phyloP scores from a whole-genome alignment of 257 asterid genomes.

The Solanum chaucha region DNA sequence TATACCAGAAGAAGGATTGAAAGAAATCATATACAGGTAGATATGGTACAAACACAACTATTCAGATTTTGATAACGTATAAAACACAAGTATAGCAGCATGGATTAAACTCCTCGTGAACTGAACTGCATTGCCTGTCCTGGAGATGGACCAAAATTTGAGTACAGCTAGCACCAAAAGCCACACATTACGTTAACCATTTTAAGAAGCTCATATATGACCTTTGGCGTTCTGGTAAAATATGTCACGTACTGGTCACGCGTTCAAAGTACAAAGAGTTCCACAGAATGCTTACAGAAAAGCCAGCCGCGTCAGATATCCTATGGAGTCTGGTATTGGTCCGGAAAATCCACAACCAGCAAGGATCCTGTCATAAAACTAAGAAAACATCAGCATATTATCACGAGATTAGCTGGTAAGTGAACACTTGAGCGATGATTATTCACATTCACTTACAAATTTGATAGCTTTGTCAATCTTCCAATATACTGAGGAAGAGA shows the following conservation, averaged over 20 bases:
- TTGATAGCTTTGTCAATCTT: slow-evolving; percentile 38
- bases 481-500: slow-evolving; percentile 54
- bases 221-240: background rate
- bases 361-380: slow-evolving; percentile 40
- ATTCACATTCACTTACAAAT: slow-evolving; percentile 49
- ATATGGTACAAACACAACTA: background rate
- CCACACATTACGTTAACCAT: background rate
- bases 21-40: background rate
- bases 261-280: background rate
- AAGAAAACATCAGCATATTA: background rate
- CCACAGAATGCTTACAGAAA: slow-evolving; percentile 48
- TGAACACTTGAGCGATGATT: background rate
- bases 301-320: slow-evolving; percentile 42
- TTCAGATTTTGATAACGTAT: background rate
- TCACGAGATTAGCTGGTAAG: background rate
- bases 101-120: background rate
- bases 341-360: slow-evolving; percentile 76
- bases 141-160: background rate
- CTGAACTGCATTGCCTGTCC: background rate
- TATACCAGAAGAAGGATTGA: background rate
- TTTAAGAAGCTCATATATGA: background rate
- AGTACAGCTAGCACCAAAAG: background rate
- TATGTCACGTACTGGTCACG: background rate
- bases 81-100: background rate
- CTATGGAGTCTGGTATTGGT: slow-evolving; percentile 56